A percentile compares a stretch with the other conserved stretches of the same genome.
These are phyloP conservation scores for maize (Zea mays) DNA, from an alignment of 176 grass and related monocot species.

Conservation along the genomic window DNA sequence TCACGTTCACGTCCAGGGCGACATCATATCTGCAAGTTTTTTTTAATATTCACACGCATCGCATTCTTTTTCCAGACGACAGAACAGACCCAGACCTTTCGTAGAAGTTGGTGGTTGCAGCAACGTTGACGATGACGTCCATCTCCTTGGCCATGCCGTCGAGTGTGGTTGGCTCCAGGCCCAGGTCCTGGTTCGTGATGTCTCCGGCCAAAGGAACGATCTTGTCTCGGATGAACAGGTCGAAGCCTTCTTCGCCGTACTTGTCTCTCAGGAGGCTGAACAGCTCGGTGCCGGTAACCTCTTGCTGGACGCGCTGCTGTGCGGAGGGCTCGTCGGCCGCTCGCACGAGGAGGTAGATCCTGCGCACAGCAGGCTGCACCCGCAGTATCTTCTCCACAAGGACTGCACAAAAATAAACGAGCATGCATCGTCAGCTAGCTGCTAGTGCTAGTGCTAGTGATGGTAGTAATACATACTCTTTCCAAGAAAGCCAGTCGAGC, in stretches of 20 bases:
- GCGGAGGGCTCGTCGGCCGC: constrained; percentile 44
- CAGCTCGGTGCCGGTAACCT: constrained; percentile 67
- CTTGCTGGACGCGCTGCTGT: constrained; percentile 56
- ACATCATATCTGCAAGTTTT: constrained; percentile 40
- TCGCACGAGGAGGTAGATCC: constrained; percentile 74
- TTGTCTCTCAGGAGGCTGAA: constrained; percentile 63
- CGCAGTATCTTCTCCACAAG: constrained; percentile 89
- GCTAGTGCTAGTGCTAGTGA: no score
- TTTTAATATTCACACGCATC: neutral
- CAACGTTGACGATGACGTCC: constrained; percentile 66
- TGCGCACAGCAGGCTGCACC: constrained; percentile 70
- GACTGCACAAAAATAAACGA: constrained; percentile 35
- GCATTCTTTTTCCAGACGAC: no score
- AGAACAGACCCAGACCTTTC: constrained; percentile 32
- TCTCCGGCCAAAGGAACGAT: constrained; percentile 67
- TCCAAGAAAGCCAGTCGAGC: constrained; percentile 84
- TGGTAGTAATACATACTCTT: constrained; percentile 50
- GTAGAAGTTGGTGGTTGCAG: constrained; percentile 77
- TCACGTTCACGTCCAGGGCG: constrained; percentile 46
- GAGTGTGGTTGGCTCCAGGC: constrained; percentile 39
- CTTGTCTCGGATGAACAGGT: constrained; percentile 54
- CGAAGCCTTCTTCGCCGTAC: constrained; percentile 52
- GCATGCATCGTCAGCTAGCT: no score
- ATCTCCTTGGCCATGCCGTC: constrained; percentile 46
- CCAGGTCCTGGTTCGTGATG: constrained; percentile 47